Evolutionary conservation across 768 basidiomycete genomes (phyloP), one percentile per base, ranked within the genome.

Genomic region (Lactifluus hygrophoroides): DNA sequence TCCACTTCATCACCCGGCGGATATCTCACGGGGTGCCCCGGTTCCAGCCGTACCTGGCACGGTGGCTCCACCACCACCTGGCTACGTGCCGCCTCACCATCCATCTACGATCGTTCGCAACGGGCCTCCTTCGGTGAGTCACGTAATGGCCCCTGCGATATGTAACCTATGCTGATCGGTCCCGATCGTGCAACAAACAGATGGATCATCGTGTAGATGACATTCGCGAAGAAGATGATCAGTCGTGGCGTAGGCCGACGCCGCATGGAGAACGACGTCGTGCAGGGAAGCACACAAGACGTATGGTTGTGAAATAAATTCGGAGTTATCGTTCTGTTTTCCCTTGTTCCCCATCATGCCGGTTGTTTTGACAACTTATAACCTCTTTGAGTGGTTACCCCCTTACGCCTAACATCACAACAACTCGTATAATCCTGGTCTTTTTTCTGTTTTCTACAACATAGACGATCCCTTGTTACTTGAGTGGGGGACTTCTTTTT

Each of bases 271-370:
- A 88, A 68, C 81, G 88, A 23, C 75, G 88, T 55, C 76, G 88
- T 56, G 88, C 88, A 51, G 88, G 88, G 50, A 90, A 90, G 69
- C 88, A 90, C 68, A 90, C 88, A 23, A 77, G 76, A 66, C 80
- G 88, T 53, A 82, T 89, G 34, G 81, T 89, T 43, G 69, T 70
- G 51, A 69, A 67, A 60, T 56, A 48, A 30, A 38, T 46, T 53
- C 57, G 51, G 57, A 53, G 57, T 48, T 58, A 42, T 32, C 17
- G 42, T 42, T 35, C 27, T 14, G 13, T 35, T 54, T 19, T 34
- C n/a, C 25, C 34, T 57, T 14, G 11, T 25, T 57, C n/a, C 46
- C 57, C 37, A 54, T 59, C 58, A 48, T 21, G 42, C 53, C 53
- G 46, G 47, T 38, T 25, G 32, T 49, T 35, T 56, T 54, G 57